Evolutionary conservation across 1,284 basidiomycete genomes (phyloP), one percentile per base, ranked within the genome.

Genomic region (Bondarzewia mesenterica): DNA sequence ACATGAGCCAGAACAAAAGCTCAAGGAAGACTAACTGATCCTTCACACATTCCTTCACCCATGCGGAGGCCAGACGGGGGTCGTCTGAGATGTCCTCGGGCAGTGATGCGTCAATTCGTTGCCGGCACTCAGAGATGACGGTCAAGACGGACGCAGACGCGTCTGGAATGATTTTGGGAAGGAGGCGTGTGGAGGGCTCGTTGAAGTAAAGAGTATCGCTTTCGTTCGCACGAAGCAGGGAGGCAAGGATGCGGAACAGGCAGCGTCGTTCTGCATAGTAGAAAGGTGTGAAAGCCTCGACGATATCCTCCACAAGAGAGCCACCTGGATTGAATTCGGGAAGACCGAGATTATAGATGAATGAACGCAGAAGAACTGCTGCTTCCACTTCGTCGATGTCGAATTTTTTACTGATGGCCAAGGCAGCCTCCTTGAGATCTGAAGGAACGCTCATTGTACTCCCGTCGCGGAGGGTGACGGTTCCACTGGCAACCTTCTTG

Each of bases 1-100:
- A 92, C 77, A 90, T 82, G 2, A 82, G 74, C 77, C 89, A 89
- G 62, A 93, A 94, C 26, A 92, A 71, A 29, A 91, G 77, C 58
- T 94, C 92, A 41, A 93, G 68, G 20, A 92, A 62, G 7, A 83
- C 80, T 25, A 93, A 70, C 59, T 93, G 91, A 61, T 93, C 87
- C 58, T 77, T 80, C 16, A 79, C 62, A 56, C 82, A 84, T 60
- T 91, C 89, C 62, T 89, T 91, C 16, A 82, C 85, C 83, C 88
- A 90, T 35, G 73, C 68, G 3, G 81, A 73, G 2, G 85, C 81
- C 22, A 76, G 72, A 49, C 73, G 73, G 1, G 85, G 80, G 46
- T 87, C 75, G 8, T 68, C 64, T 14, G 66, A 68, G 27, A 80
- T 65, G 2, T 63, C 61, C 26, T 70, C 69, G 0, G 86, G 84